phyloP scores from a whole-genome alignment of 202 grass and related monocot species.

The Carex sylvatica region DNA sequence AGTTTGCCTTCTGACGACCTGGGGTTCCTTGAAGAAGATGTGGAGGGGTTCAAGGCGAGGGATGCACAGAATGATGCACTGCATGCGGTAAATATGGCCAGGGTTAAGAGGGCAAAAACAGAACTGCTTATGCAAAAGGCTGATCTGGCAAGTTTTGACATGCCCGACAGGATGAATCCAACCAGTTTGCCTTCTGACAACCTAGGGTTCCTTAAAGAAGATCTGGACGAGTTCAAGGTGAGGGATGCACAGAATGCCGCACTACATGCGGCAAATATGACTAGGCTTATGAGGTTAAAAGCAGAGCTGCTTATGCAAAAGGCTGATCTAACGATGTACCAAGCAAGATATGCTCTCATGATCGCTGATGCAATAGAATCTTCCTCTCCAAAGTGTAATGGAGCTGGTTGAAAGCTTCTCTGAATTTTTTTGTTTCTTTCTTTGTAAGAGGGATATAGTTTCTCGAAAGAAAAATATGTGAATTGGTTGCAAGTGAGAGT shows the following conservation, averaged over 20 bases:
- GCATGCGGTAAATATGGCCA: conserved; percentile 69
- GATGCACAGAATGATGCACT: conserved; percentile 56
- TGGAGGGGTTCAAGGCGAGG: conserved; percentile 62
- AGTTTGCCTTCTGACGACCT: conserved; percentile 31
- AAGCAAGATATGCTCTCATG: conserved; percentile 63
- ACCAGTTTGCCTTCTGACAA: conserved; percentile 38
- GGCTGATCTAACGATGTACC: conserved; percentile 76
- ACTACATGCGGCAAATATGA: conserved; percentile 60
- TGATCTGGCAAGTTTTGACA: conserved; percentile 45
- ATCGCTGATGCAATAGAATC: conserved; percentile 64
- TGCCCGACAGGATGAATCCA: conserved; percentile 44
- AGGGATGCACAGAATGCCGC: conserved; percentile 59
- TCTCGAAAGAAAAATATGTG: conserved; percentile 10
- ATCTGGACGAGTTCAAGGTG: conserved; percentile 65
- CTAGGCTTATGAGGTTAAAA: conserved; percentile 83
- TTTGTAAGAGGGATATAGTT: conserved; percentile 22
- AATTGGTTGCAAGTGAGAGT: conserved; percentile 20
- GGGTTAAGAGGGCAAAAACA: conserved; percentile 76
- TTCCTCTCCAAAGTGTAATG: conserved; percentile 48
- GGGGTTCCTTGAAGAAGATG: conserved; percentile 28
- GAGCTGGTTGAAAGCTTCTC: conserved; percentile 29
- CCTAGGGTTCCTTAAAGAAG: conserved; percentile 23
- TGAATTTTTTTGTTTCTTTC: background rate
- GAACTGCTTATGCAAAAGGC: conserved; percentile 79
- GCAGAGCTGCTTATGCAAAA: conserved; percentile 75